Percentiles rank a stretch among this genome's conserved stretches.
Conservation (phyloP, 768 basidiomycete genomes). For the Trametes sanguinea region DNA sequence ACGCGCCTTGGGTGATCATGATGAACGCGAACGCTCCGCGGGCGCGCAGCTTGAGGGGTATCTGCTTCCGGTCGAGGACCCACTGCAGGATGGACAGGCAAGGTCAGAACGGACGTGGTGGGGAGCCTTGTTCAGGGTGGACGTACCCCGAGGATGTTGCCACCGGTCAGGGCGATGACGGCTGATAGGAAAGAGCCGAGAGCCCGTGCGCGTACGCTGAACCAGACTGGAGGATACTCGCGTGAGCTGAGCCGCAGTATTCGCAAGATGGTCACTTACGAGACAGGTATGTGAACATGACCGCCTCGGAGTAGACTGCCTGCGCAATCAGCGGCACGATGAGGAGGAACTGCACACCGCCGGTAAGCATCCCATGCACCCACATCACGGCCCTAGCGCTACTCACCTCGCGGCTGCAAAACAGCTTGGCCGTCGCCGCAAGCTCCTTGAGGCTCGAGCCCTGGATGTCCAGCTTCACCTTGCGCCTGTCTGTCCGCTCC, state of each 20-base stretch:
- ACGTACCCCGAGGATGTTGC: constrained; percentile 11
- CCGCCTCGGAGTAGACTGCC: constrained; percentile 10
- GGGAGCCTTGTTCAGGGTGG: too few species aligned
- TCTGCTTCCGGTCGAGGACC: constrained; percentile 8
- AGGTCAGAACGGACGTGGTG: too few species aligned
- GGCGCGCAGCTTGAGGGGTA: constrained; percentile 7
- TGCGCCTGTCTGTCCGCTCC: constrained; percentile 7
- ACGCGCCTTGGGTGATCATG: constrained; percentile 11
- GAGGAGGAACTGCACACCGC: constrained; percentile 8
- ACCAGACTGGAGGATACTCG: not conserved
- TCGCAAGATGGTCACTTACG: not conserved
- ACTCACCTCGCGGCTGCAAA: constrained; percentile 6
- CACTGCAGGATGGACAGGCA: not conserved
- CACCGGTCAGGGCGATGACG: constrained; percentile 9
- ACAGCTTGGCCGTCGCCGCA: constrained; percentile 7
- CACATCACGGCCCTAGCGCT: too few species aligned
- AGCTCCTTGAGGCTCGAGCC: constrained; percentile 8
- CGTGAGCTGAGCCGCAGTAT: too few species aligned
- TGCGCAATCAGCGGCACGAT: constrained; percentile 11
- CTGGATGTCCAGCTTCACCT: constrained; percentile 13
- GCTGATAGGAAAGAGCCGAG: constrained; percentile 13
- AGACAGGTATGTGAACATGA: constrained; percentile 15
- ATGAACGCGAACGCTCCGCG: constrained; percentile 13
- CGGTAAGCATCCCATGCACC: not conserved
- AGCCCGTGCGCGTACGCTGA: constrained; percentile 12